Percentiles rank a stretch among this genome's conserved stretches.
These are phyloP conservation scores for Bipolaris cookei DNA, from an alignment of 2,329 filamentous ascomycete species.

Conservation along the genomic window DNA sequence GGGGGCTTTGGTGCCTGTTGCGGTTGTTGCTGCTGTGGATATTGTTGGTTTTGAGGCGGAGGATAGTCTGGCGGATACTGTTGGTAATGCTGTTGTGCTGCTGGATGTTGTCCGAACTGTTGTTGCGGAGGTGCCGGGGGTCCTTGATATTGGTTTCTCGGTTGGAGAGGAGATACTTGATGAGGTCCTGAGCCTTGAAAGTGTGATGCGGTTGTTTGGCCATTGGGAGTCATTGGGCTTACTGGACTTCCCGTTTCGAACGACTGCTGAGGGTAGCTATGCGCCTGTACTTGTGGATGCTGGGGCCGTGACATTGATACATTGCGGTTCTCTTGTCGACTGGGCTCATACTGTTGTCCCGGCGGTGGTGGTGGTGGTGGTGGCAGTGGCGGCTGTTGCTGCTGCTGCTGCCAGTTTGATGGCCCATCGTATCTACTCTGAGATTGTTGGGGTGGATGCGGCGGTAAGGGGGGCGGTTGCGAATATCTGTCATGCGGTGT, in stretches of 20 bases:
- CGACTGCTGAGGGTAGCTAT: constrained; percentile 26
- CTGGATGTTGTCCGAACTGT: constrained; percentile 17
- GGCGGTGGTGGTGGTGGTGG: not conserved
- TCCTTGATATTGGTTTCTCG: constrained; percentile 25
- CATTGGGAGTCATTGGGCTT: constrained; percentile 45
- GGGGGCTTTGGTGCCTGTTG: constrained; percentile 40
- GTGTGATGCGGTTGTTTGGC: constrained; percentile 28
- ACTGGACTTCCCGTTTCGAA: constrained; percentile 45
- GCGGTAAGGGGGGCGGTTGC: constrained; percentile 44
- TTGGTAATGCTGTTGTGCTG: constrained; percentile 20
- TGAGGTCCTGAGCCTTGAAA: constrained; percentile 31
- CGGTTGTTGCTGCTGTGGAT: constrained; percentile 19
- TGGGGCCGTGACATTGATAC: constrained; percentile 34
- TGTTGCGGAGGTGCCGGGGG: constrained; percentile 20
- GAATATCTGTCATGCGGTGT: constrained; percentile 37
- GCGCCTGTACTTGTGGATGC: constrained; percentile 39
- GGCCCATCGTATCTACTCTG: constrained; percentile 30
- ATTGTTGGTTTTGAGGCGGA: constrained; percentile 25
- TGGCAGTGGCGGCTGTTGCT: not conserved
- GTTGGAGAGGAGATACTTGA: constrained; percentile 23
- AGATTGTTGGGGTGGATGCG: constrained; percentile 38
- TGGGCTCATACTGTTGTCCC: constrained; percentile 24
- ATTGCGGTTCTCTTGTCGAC: constrained; percentile 32
- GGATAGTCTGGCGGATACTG: constrained; percentile 18
- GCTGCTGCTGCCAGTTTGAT: constrained; percentile 28